These are phyloP conservation scores for Yamadazyma friedrichii DNA, from an alignment of 1,139 yeast genomes.

Conservation along the genomic window DNA sequence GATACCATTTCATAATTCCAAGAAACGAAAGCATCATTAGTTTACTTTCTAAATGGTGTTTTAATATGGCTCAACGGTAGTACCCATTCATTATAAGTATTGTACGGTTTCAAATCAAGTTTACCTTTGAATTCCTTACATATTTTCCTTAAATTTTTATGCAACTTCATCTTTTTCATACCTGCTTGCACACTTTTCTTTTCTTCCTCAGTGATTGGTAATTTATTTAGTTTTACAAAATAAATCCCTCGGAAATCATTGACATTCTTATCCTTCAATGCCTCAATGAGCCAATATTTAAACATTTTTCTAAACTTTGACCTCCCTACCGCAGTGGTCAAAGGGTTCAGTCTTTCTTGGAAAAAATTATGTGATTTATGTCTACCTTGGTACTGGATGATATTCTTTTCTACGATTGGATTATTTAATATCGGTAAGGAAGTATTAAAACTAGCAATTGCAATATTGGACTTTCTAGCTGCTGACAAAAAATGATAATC, in stretches of 20 bases:
- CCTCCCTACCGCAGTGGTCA: slow-evolving; percentile 36
- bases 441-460: slow-evolving; percentile 33
- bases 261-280: slow-evolving; percentile 9
- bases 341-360: slow-evolving; percentile 25
- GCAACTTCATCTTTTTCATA: slow-evolving; percentile 1
- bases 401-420: slow-evolving; percentile 19
- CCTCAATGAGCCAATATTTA: slow-evolving; percentile 22
- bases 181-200: not conserved
- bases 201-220: slow-evolving; percentile 38
- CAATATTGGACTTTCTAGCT: slow-evolving; percentile 39
- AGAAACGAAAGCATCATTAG: too few species aligned
- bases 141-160: not conserved
- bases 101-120: slow-evolving; percentile 43
- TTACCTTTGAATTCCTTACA: slow-evolving; percentile 19
- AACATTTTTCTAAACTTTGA: slow-evolving; percentile 26
- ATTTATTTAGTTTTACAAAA: slow-evolving; percentile 30
- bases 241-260: slow-evolving; percentile 40
- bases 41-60: slow-evolving; percentile 20
- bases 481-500: slow-evolving; percentile 26
- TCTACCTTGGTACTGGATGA: slow-evolving; percentile 28
- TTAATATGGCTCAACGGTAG: slow-evolving; percentile 16
- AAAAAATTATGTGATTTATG: slow-evolving; percentile 24
- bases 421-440: slow-evolving; percentile 32
- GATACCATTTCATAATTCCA: too few species aligned
- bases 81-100: slow-evolving; percentile 50